Percentiles rank a stretch among this genome's conserved stretches.
These are phyloP conservation scores for Penicillium sp. DNA, from an alignment of 2,329 filamentous ascomycete species.

Conservation along the genomic window DNA sequence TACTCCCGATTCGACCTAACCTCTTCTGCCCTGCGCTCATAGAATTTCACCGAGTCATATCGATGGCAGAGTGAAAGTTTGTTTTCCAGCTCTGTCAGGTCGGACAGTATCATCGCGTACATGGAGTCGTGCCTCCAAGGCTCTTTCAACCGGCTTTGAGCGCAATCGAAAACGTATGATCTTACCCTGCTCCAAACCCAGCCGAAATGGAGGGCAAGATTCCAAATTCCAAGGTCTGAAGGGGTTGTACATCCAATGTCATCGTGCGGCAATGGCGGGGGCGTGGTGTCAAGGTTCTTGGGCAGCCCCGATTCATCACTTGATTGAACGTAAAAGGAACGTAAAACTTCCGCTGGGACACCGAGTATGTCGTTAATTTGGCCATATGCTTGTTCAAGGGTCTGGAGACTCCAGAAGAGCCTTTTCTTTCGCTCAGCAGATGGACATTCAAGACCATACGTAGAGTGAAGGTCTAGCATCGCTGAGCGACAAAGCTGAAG, in stretches of 20 bases:
- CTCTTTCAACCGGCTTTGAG: slow-evolving; percentile 51
- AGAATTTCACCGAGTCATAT: slow-evolving; percentile 57
- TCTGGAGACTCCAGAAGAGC: slow-evolving; percentile 55
- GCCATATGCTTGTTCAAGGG: slow-evolving; percentile 54
- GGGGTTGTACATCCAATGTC: slow-evolving; percentile 46
- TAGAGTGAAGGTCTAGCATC: slow-evolving; percentile 49
- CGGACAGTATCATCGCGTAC: slow-evolving; percentile 54
- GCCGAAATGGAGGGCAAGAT: slow-evolving; percentile 51
- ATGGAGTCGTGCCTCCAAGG: slow-evolving; percentile 56
- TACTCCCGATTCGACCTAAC: slow-evolving; percentile 50
- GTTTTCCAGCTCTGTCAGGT: slow-evolving; percentile 54
- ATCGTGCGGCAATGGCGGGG: slow-evolving; percentile 49
- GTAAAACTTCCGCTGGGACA: slow-evolving; percentile 45
- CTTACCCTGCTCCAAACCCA: slow-evolving; percentile 54
- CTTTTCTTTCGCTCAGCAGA: slow-evolving; percentile 50
- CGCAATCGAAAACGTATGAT: slow-evolving; percentile 52
- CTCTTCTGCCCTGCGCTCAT: slow-evolving; percentile 52
- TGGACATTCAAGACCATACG: slow-evolving; percentile 41
- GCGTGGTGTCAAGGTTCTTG: slow-evolving; percentile 33
- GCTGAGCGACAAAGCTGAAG: slow-evolving; percentile 55
- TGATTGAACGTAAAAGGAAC: slow-evolving; percentile 34
- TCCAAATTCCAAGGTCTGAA: slow-evolving; percentile 54
- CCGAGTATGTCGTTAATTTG: slow-evolving; percentile 49
- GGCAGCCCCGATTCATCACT: slow-evolving; percentile 19
- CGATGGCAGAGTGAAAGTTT: slow-evolving; percentile 52